Conservation (phyloP, 208 protist species). For the Trypanosoma boissoni region DNA sequence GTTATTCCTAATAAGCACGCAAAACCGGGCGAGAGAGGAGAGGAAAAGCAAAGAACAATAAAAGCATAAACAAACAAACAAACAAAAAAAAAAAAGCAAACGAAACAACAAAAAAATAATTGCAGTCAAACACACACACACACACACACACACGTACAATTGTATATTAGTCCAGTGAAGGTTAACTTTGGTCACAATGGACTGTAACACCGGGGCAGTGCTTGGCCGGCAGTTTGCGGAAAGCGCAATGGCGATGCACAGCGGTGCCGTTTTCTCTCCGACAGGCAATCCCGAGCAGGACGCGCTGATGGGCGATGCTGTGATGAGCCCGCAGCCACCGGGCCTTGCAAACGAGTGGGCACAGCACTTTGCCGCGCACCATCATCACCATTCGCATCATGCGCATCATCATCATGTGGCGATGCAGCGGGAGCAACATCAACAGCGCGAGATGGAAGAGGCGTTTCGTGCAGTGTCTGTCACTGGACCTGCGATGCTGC, state of each 20-base stretch:
- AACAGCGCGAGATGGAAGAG: constrained; percentile 26
- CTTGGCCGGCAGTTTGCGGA: constrained; percentile 71
- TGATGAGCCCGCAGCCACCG: constrained; percentile 22
- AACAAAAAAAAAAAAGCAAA: neutral
- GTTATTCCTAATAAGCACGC: too few relatives aligned
- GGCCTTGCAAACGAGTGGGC: constrained; percentile 38
- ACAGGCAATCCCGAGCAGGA: constrained; percentile 50
- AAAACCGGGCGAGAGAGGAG: neutral
- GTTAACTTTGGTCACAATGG: too few relatives aligned
- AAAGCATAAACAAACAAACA: constrained; percentile 1
- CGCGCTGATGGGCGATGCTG: constrained; percentile 32
- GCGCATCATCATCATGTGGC: constrained; percentile 32
- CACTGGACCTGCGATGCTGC: constrained; percentile 12
- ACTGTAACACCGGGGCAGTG: constrained; percentile 64
- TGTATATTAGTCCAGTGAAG: too few relatives aligned
- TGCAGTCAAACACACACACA: neutral
- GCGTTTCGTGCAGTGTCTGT: constrained; percentile 31
- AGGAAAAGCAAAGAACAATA: constrained; percentile 1
- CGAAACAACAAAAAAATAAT: neutral
- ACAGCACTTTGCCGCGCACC: constrained; percentile 35
- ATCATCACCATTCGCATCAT: constrained; percentile 26
- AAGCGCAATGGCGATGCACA: constrained; percentile 60
- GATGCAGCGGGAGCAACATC: constrained; percentile 28
- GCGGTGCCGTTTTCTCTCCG: constrained; percentile 31
- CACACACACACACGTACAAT: neutral